Evolutionary conservation across 441 rosid species (phyloP), one percentile per base, ranked within the genome.

Genomic region (Arabidopsis hybrid): DNA sequence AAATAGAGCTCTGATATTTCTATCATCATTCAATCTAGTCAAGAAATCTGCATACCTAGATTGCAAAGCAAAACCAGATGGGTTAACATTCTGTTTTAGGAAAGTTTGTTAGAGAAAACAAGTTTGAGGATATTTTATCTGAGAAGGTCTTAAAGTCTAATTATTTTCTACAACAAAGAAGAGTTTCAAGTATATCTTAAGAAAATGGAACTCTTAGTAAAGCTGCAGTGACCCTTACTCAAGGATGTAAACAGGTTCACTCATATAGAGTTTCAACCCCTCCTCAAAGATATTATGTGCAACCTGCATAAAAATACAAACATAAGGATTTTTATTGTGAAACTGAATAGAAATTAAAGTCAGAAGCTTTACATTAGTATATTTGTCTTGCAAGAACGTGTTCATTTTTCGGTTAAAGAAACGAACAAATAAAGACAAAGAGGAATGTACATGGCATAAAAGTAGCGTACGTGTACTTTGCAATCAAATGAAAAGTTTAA

Each of bases 261-360:
- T 93, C 98, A 95, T 95, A 79, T 88, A 95, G 66, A 84, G 89
- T 80, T 90, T 93, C 80, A 91, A 70, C 68, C 98, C 98, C 57
- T 95, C 98, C 83, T 95, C 98, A 69, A 93, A 95, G 81, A 95
- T 89, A 75, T 85, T 88, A 77, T 89, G 99, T 34, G 99, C 96
- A 61, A 86, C 78, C 98, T 95, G 95, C 83, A 82, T 7, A 71
- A 76, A 65, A 72, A 57, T 49, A 61, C 14, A 76, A 53, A 55
- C 26, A 69, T 53, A 34, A 58, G 59, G 34, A 7, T 0, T 51
- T 42, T 51, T 13, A 1, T 26, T 38, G 55, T 55, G 62, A 74
- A 58, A 59, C 55, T 59, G 53, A 36, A 26, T 3, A 17, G 4
- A 73, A 6, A 45, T 3, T 38, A 31, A 74, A 47, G 43, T 42